A percentile compares a stretch with the other conserved stretches of the same genome.
Conservation (phyloP, 257 asterid genomes). For the Capsicum rhomboideum region DNA sequence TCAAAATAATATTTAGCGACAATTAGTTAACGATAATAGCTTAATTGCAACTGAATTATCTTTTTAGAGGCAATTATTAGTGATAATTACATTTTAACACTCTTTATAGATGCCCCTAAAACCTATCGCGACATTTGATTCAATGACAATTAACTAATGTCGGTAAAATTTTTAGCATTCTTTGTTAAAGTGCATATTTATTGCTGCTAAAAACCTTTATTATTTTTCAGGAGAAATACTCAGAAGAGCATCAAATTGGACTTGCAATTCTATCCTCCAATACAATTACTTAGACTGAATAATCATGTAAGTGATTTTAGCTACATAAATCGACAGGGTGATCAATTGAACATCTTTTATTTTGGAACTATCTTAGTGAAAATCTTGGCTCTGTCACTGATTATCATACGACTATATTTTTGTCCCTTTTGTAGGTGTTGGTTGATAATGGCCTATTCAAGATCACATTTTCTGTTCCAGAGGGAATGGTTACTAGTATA, state of each 20-base stretch:
- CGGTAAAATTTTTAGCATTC: no score
- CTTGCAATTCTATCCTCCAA: constrained; percentile 34
- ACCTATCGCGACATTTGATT: no score
- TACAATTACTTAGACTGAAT: constrained; percentile 32
- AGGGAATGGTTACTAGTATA: constrained; percentile 46
- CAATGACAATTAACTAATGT: no score
- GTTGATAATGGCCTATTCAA: constrained; percentile 58
- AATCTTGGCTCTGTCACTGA: no score
- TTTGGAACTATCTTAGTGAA: background rate
- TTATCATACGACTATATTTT: background rate
- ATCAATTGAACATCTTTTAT: background rate
- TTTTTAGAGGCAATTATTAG: no score
- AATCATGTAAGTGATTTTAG: constrained; percentile 17
- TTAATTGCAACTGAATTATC: no score
- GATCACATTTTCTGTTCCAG: constrained; percentile 51
- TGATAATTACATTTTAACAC: no score
- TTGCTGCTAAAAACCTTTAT: no score
- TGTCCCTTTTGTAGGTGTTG: constrained; percentile 27
- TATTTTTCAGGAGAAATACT: constrained; percentile 21
- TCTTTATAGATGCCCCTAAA: no score
- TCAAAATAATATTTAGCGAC: no score
- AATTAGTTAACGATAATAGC: no score
- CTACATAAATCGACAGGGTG: background rate
- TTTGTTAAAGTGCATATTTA: no score
- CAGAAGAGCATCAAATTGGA: constrained; percentile 13